Evolutionary conservation across 192 early-diverging fungal genomes (phyloP).

Genomic region (Coemansia guatemalensis): DNA sequence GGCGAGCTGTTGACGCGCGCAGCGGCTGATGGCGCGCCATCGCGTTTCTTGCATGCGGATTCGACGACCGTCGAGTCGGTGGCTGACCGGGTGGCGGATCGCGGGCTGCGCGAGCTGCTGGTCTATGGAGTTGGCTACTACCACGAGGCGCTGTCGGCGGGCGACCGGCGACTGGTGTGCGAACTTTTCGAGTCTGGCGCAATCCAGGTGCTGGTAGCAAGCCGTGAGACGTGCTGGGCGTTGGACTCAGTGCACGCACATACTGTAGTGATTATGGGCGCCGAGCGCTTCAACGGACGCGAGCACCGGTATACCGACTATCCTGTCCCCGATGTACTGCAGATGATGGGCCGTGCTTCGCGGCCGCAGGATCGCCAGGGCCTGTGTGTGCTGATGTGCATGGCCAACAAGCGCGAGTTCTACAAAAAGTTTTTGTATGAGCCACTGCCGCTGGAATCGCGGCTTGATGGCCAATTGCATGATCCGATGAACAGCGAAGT

Average conservation of each 20-base stretch:
- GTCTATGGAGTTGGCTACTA: constrained; percentile 83
- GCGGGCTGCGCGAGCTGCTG: constrained; percentile 68
- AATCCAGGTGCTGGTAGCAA: constrained; percentile 88
- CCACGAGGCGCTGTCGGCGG: constrained; percentile 84
- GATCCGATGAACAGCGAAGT: constrained; percentile 98
- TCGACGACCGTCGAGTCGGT: constrained; percentile 61
- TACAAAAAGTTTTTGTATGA: constrained; percentile 99
- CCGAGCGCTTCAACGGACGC: constrained; percentile 91
- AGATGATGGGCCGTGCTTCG: constrained; percentile 97
- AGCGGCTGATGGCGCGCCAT: constrained; percentile 70
- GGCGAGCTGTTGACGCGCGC: constrained; percentile 80
- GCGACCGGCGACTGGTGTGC: constrained; percentile 73
- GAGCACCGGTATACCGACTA: constrained; percentile 97
- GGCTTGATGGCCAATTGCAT: constrained; percentile 90
- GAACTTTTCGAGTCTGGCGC: constrained; percentile 73
- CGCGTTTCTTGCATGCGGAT: constrained; percentile 69
- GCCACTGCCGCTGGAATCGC: constrained; percentile 93
- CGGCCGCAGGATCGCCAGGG: constrained; percentile 67
- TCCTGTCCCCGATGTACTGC: constrained; percentile 90
- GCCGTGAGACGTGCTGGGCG: constrained; percentile 91
- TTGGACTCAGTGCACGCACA: constrained; percentile 73
- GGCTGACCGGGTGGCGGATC: constrained; percentile 70
- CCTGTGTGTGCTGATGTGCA: constrained; percentile 91
- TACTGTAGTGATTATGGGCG: constrained; percentile 92
- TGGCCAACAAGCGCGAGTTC: constrained; percentile 90